Evolutionary conservation across 805 yeast species (phyloP), one percentile per base, ranked within the genome.

Genomic region (Grigorovia yakushimaensis): DNA sequence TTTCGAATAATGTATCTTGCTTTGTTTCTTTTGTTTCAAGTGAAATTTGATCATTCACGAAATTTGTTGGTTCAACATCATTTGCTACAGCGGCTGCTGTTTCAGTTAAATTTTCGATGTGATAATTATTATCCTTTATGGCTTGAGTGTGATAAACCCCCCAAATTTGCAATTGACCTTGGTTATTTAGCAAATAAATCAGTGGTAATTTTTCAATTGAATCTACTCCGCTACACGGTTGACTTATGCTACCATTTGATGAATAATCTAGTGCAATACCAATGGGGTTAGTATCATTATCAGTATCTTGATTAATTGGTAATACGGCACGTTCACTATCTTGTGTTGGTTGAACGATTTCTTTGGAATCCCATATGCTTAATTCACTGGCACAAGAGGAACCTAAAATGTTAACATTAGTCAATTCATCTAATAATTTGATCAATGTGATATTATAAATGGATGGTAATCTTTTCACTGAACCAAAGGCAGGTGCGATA

Each of bases 251-350:
- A 1, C 68, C 71, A 0, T 62, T 61, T 2, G 77, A 67, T 10
- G 73, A 67, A 13, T 80, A 55, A 59, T 87, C 95, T 5, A 86
- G 43, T 0, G 78, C 78, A 10, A 84, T 53, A 5, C 96, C 96
- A 20, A 84, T 67, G 0, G 91, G 80, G 7, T 83, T 74, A 13
- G 84, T 75, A 55, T 87, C 95, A 44, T 75, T 81, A 42, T 76
- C 81, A 0, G 81, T 68, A 2, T 71, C 81, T 8, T 78, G 81
- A 57, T 77, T 78, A 54, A 86, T 68, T 1, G 96, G 95, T 51
- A 87, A 68, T 22, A 78, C 73, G 0, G 95, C 95, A 44, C 84
- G 72, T 55, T 78, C 79, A 4, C 81, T 70, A 57, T 88, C 96
- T 54, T 83, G 84, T 3, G 74, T 62, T 8, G 81, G 81, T 27